Percentiles rank a stretch among this genome's conserved stretches.
Evolutionary conservation across 1,139 yeast species (phyloP).

Genomic region (Nadsonia commutata): DNA sequence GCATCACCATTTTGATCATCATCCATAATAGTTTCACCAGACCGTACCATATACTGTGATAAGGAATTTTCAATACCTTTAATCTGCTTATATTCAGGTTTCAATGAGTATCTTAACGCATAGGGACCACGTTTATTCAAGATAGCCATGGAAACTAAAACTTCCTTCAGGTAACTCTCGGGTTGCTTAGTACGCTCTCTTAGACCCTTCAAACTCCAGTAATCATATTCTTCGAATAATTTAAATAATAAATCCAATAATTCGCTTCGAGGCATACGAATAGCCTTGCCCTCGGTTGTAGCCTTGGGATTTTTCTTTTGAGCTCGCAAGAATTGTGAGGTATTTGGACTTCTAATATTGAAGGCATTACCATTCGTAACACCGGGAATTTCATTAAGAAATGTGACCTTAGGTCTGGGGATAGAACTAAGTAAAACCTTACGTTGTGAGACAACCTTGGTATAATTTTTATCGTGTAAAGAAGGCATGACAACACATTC

Average conservation of each 20-base stretch:
- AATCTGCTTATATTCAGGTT: slow-evolving; percentile 62
- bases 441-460: slow-evolving; percentile 41
- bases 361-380: slow-evolving; percentile 67
- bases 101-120: slow-evolving; percentile 77
- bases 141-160: slow-evolving; percentile 77
- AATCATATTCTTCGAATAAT: slow-evolving; percentile 86
- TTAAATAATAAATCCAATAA: slow-evolving; percentile 76
- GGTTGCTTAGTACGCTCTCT: slow-evolving; percentile 95
- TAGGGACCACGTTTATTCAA: slow-evolving; percentile 92
- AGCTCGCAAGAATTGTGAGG: slow-evolving; percentile 19
- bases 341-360: slow-evolving; percentile 34
- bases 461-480: slow-evolving; percentile 53
- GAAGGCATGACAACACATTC: slow-evolving; percentile 85
- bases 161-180: slow-evolving; percentile 81
- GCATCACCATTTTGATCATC: not conserved
- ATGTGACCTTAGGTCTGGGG: slow-evolving; percentile 59
- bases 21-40: not conserved
- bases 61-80: slow-evolving; percentile 28
- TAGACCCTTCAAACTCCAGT: slow-evolving; percentile 90
- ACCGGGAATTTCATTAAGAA: slow-evolving; percentile 75
- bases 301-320: slow-evolving; percentile 24
- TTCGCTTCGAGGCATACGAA: slow-evolving; percentile 87
- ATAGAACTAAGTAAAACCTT: slow-evolving; percentile 27
- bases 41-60: slow-evolving; percentile 15
- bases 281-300: slow-evolving; percentile 70